Conservation (phyloP, 192 early-diverging fungal species). For the Podila clonocystis region DNA sequence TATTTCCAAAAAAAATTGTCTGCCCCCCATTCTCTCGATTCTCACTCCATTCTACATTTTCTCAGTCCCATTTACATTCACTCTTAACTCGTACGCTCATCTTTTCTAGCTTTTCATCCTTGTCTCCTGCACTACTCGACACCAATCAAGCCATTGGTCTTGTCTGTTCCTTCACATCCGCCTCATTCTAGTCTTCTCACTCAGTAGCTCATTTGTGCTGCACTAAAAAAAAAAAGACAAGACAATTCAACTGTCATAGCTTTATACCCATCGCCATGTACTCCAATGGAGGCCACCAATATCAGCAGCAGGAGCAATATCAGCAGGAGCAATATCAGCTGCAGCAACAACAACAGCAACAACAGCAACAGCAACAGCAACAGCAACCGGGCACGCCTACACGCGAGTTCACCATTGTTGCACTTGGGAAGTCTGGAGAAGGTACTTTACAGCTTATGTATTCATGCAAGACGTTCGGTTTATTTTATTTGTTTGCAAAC, state of each 20-base stretch:
- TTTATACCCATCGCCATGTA: constrained; percentile 9
- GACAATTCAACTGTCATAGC: no score
- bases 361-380: constrained; percentile 10
- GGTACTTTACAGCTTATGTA: constrained; percentile 1
- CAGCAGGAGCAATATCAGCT: constrained; percentile 15
- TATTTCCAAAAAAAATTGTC: no score
- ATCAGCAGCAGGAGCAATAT: constrained; percentile 26
- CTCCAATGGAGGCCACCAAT: background rate
- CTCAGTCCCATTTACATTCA: background rate
- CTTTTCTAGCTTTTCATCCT: background rate
- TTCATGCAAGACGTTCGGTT: background rate
- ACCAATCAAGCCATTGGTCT: background rate
- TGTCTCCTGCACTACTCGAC: background rate
- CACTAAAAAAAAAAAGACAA: no score
- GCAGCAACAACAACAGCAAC: constrained; percentile 14
- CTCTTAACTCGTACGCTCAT: no score
- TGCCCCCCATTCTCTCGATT: no score
- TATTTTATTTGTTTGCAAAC: background rate
- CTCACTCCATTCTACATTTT: background rate
- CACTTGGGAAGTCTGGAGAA: constrained; percentile 46
- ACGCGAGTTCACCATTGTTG: constrained; percentile 43
- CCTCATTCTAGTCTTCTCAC: no score
- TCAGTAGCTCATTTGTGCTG: no score
- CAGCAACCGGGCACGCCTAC: constrained; percentile 6
- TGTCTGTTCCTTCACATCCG: no score